Conservation (phyloP, 495 filamentous ascomycete species). For the Lepraria neglecta region DNA sequence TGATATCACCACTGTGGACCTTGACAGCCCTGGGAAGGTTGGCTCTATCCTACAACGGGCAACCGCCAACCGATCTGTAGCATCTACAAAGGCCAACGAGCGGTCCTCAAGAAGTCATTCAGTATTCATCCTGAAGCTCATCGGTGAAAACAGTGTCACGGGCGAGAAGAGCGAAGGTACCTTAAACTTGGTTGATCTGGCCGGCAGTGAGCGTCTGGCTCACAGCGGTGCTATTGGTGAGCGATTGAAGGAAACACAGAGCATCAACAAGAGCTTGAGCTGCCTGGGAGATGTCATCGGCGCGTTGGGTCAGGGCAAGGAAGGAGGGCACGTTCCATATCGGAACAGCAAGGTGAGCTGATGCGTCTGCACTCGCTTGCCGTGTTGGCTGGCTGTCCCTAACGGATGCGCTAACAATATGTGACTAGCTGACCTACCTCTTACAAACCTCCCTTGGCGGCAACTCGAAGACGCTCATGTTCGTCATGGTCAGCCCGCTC, state of each 20-base stretch:
- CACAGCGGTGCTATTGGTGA: conserved; percentile 79
- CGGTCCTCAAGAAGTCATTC: conserved; percentile 89
- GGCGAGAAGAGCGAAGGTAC: conserved; percentile 84
- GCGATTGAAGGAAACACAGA: conserved; percentile 87
- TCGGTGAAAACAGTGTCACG: conserved; percentile 73
- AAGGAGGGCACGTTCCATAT: conserved; percentile 85
- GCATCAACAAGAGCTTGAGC: conserved; percentile 89
- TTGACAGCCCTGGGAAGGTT: conserved; percentile 74
- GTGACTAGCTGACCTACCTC: conserved; percentile 74
- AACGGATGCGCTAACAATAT: not conserved
- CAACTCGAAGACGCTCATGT: conserved; percentile 97
- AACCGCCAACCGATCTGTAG: conserved; percentile 77
- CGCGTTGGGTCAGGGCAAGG: conserved; percentile 77
- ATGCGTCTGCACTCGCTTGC: too few relatives aligned
- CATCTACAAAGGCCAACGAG: conserved; percentile 94
- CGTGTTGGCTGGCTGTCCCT: too few relatives aligned
- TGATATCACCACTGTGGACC: conserved; percentile 68
- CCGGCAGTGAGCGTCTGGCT: conserved; percentile 84
- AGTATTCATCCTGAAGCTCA: conserved; percentile 89
- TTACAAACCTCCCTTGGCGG: conserved; percentile 93
- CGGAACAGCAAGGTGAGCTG: conserved; percentile 78
- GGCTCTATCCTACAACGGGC: conserved; percentile 71
- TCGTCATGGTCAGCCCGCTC: conserved; percentile 93
- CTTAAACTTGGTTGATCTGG: conserved; percentile 92
- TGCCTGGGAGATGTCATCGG: conserved; percentile 94